Evolutionary conservation across 257 asterid genomes (phyloP).

Genomic region (Solanum raphanifolium): DNA sequence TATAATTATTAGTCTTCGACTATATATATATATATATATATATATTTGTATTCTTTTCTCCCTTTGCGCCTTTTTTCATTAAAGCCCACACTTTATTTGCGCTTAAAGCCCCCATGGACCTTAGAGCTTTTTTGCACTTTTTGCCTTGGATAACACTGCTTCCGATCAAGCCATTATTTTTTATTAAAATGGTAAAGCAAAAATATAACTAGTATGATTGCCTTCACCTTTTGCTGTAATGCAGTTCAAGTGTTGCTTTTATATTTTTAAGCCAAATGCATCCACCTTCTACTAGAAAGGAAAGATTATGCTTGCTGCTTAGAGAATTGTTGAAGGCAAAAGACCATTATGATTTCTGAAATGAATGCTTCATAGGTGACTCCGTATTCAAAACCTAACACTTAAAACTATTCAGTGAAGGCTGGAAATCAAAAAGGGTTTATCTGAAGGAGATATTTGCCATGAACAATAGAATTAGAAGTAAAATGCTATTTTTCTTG

Average conservation of each 20-base stretch:
- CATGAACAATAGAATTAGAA: not conserved
- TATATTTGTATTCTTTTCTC: no score
- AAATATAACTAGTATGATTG: not conserved
- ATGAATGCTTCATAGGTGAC: not conserved
- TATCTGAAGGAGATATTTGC: not conserved
- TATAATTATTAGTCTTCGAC: no score
- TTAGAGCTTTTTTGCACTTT: no score
- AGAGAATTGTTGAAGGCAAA: not conserved
- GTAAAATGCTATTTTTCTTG: not conserved
- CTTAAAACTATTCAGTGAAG: not conserved
- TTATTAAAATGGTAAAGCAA: not conserved
- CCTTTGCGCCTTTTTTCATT: no score
- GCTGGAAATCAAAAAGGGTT: not conserved
- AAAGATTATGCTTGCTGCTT: not conserved
- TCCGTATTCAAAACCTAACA: not conserved
- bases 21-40: no score
- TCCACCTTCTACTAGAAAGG: not conserved
- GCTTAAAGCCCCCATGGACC: no score
- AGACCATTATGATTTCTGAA: not conserved
- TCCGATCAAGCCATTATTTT: not conserved
- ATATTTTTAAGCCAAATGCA: not conserved
- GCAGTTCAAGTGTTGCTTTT: not conserved
- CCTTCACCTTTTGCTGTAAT: not conserved
- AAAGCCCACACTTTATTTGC: no score
- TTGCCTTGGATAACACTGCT: no score